Conservation (phyloP, 140 eudicot species). For the Anethum foeniculum region DNA sequence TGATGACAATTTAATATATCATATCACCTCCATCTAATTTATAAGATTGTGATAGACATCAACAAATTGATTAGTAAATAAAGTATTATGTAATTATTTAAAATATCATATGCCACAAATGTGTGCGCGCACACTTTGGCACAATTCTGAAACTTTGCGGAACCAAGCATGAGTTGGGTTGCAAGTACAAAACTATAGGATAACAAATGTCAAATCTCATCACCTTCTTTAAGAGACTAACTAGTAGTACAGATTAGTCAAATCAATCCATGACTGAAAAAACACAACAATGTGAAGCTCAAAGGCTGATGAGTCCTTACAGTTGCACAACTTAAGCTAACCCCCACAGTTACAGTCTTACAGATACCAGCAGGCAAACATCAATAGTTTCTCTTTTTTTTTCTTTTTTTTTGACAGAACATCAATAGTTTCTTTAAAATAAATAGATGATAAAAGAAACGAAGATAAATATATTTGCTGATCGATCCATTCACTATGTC, state of each 20-base stretch:
- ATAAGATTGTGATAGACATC: no score
- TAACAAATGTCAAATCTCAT: neutral
- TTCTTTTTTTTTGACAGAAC: no score
- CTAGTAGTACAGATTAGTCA: neutral
- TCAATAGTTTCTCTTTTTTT: neutral
- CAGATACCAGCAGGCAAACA: neutral
- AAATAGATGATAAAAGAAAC: neutral
- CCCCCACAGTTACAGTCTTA: neutral
- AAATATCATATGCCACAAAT: no score
- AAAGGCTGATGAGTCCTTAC: neutral
- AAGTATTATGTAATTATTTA: no score
- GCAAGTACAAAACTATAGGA: neutral
- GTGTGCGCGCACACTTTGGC: no score
- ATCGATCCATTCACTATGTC: conserved; percentile 15
- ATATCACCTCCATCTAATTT: no score
- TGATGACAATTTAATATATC: no score
- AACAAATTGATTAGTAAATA: no score
- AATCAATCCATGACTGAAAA: neutral
- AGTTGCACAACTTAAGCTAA: neutral
- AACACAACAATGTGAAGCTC: neutral
- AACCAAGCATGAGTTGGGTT: no score
- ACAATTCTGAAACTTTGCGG: no score
- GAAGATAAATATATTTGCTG: neutral
- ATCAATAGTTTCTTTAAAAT: neutral
- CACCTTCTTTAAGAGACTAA: neutral